Base-by-base conservation (phyloP, 176 grass and related monocot species). In the Poa pratensis region DNA sequence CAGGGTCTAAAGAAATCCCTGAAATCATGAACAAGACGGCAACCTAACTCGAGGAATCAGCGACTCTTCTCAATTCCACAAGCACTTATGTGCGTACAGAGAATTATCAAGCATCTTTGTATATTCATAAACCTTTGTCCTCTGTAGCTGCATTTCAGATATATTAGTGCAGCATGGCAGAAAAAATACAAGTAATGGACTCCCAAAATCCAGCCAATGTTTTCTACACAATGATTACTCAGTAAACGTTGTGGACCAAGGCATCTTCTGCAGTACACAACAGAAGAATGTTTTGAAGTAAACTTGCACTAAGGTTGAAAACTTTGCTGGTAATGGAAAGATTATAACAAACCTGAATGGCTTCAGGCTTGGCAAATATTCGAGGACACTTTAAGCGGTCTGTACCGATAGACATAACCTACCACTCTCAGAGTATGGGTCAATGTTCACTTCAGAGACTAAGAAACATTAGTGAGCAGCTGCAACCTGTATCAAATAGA, bases 381-480 rank as follows among this genome's bases (percentile, higher is more conserved):
- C 92, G 73, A 84, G 92, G 95, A 76, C 85, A 97, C 73, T 93
- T 94, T 85, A 86, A 91, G 69, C 90, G 95, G 85, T 97, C 88
- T 61, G 89, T 83, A 63, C 95, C 92, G 57, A 93, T 83, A 97
- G 83, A 80, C 92, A 97, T 57, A 97, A 55, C 81, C 95, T 97
- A 62, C 90, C 88, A 81, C 79, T 93, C 69, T 94, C 89, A 55
- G 90, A 92, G 71, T 91, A 94, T 12, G 88, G 46, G 24, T 94
- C 85, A 69, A 94, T 88, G 85, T 97, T 93, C 82, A 90, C 87
- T 83, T 97, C 92, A n/a, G 90, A 92, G 78, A 94, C 89, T 80
- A 97, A 83, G 94, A 97, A 77, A 91, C 90, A 34, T 5, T 89
- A 90, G 76, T 95, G 92, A 61, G 95, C 90, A 68, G 90, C 92